A percentile compares a stretch with the other conserved stretches of the same genome.
Evolutionary conservation across 352 stramenopile genomes (phyloP).

Genomic region (Ochromonadaceae sp.): DNA sequence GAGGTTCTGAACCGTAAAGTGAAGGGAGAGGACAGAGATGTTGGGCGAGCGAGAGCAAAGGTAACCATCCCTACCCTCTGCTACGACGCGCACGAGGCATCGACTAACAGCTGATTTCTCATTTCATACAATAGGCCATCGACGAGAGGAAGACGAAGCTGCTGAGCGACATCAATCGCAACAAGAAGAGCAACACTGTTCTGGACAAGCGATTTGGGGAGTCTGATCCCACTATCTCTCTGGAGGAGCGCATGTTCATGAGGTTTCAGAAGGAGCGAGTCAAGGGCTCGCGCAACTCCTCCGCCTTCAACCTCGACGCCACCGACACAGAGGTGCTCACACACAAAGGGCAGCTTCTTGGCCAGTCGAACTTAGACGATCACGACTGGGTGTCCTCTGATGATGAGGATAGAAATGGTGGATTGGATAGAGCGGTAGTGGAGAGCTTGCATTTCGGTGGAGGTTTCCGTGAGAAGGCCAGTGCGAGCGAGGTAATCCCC

Average conservation of each 20-base stretch:
- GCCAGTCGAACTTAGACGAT: constrained; percentile 28
- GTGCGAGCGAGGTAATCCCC: constrained; percentile 16
- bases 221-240: constrained; percentile 49
- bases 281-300: constrained; percentile 24
- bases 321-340: constrained; percentile 19
- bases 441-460: constrained; percentile 64
- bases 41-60: constrained; percentile 45
- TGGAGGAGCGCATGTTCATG: constrained; percentile 78
- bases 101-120: too few species aligned
- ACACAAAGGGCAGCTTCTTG: constrained; percentile 29
- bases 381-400: constrained; percentile 23
- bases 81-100: too few species aligned
- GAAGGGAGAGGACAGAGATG: constrained; percentile 66
- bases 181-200: constrained; percentile 70
- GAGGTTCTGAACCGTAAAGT: constrained; percentile 65
- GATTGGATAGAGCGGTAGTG: constrained; percentile 58
- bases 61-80: too few species aligned
- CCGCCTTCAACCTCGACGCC: neutral
- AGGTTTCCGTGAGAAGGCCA: too few species aligned
- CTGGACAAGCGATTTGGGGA: constrained; percentile 58
- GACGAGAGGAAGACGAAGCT: constrained; percentile 62
- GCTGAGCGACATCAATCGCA: constrained; percentile 50
- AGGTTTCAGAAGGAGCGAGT: constrained; percentile 61
- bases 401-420: constrained; percentile 46
- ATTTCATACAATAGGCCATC: constrained; percentile 44